Base-by-base conservation (phyloP, 2,329 filamentous ascomycete species). In the Aspergillus sp. region DNA sequence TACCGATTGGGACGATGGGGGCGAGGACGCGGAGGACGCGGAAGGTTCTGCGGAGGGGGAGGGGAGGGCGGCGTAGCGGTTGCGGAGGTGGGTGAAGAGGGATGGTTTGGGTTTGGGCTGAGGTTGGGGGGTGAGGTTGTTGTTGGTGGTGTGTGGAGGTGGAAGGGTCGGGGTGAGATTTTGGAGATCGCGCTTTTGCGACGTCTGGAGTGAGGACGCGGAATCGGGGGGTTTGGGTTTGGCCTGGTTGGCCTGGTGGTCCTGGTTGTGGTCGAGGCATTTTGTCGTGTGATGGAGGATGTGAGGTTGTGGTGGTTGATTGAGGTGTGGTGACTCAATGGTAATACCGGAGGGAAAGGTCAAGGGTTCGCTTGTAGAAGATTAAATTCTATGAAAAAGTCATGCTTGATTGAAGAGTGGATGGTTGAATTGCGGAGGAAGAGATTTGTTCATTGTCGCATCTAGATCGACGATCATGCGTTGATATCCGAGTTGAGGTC, bases 1-100 rank as follows among this genome's bases (percentile, higher is more conserved):
- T 53, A 1, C 61, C 49, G 45, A 71, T 66, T 2, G 70, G 67
- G 11, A 66, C 40, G 11, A 66, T 43, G 7, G 68, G 61, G 2
- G 55, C 58, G n/a, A 64, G 39, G 40, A 61, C 40, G 33, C 60
- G 56, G 30, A 64, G 45, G 28, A 53, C 44, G 36, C 62, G 58
- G 30, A 57, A 46, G 32, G 56, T 56, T 12, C 44, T 45, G 40
- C 58, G 58, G 27, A 60, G 34, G 6, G 54, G 10, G 38, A 13
- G 5, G 65, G 63, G 44, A 64, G 54, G 27, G 53, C 27, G 27
- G 58, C 46, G 46, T 56, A 61, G 52, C 57, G 53, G 29, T 49
- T 44, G 46, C 59, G 57, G 40, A 67, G 44, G 49, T 43, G 46
- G 27, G 54, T 50, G 46, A 60, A 49, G 48, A 61, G 40, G 26